Base-by-base conservation (phyloP, 1,284 basidiomycete species). In the Ceraceosorus bombacis region DNA sequence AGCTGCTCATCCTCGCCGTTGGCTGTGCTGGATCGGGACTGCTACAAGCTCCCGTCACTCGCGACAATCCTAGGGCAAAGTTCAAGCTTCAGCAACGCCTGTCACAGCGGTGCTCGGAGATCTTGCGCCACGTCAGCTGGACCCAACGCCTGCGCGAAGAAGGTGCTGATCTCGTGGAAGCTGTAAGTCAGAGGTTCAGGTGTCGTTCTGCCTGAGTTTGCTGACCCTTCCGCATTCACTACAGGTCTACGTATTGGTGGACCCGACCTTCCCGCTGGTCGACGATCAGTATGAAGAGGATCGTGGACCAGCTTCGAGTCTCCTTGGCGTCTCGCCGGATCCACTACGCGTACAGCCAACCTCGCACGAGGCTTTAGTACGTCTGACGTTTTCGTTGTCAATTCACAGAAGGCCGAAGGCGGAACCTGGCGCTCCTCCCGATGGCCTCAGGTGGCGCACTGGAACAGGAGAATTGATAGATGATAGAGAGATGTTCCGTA, bases 41-140 rank as follows among this genome's bases (percentile, higher is more conserved):
- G 5, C 43, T 56, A 15, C 40, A 56, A 41, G n/a, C 55, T 15
- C 49, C 49, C 8, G 36, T 50, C 49, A 43, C 55, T 5, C 43
- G n/a, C 5, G 37, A 13, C 5, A 15, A 43, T 9, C 46, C 55
- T 8, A 12, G 12, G 9, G 46, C 41, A 6, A 56, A 56, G 49
- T 56, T 56, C 36, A 39, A 50, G 37, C 49, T 56, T 10, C 55
- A 56, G 36, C 43, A 56, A 36, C 37, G 55, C n/a, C 12, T 56
- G 4, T 41, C 55, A 1, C 43, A 49, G 37, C 40, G 46, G 5
- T 56, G 41, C 43, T 49, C 48, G 6, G 55, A 56, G 43, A 46
- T 46, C 43, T 15, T 46, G 43, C 43, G 15, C 10, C 9, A 15
- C 15, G 43, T 46, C 1, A 46, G 43, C 43, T 46, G 43, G 43